phyloP scores from a whole-genome alignment of 805 yeast genomes.

The Huiozyma naganishii region DNA sequence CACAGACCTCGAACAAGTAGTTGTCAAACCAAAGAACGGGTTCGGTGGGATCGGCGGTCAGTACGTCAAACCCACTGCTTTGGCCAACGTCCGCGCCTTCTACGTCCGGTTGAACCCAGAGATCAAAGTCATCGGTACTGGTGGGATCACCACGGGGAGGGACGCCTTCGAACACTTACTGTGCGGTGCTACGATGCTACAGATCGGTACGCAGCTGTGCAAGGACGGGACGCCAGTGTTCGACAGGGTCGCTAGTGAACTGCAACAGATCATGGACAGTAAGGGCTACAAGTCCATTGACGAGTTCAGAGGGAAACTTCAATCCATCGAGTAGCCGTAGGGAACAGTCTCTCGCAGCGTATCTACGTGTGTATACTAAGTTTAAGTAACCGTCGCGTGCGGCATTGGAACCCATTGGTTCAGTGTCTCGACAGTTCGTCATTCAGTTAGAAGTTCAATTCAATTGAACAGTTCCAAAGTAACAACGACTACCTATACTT shows the following conservation, averaged over 20 bases:
- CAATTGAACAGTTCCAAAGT: no score
- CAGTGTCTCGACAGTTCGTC: no score
- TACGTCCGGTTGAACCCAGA: conserved; percentile 22
- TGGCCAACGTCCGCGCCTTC: conserved; percentile 26
- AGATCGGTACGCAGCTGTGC: conserved; percentile 22
- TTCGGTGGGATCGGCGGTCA: conserved; percentile 28
- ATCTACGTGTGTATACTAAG: no score
- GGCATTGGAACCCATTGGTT: no score
- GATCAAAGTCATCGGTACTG: conserved; percentile 24
- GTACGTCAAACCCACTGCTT: conserved; percentile 25
- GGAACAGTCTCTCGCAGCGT: no score
- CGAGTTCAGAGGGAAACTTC: conserved; percentile 24
- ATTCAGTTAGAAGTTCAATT: no score
- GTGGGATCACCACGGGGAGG: conserved; percentile 23
- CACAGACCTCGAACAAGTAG: conserved; percentile 21
- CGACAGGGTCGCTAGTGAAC: conserved; percentile 16
- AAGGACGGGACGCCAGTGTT: conserved; percentile 22
- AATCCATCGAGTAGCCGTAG: conserved; percentile 8
- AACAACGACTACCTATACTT: no score
- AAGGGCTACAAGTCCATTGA: conserved; percentile 24
- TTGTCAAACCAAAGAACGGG: conserved; percentile 25
- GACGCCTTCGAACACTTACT: conserved; percentile 26
- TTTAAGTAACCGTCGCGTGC: no score
- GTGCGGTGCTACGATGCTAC: conserved; percentile 26
- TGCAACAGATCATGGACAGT: conserved; percentile 16